Conservation (phyloP, 371 early-diverging fungal genomes). For the Nematocida parisii region DNA sequence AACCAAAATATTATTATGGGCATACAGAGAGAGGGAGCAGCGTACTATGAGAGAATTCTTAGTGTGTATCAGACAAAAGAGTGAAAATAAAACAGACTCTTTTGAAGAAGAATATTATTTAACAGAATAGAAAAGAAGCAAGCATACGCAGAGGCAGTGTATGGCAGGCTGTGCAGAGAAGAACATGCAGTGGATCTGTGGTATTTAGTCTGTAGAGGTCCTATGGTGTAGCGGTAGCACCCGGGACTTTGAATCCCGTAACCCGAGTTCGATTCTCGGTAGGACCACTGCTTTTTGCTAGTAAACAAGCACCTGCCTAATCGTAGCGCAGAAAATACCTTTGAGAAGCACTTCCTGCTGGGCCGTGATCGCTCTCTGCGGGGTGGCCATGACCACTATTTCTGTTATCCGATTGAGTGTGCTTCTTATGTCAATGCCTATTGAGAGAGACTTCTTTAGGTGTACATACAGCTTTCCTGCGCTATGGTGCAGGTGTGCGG, state of each 20-base stretch:
- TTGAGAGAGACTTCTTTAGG: constrained; percentile 1
- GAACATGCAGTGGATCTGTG: no score
- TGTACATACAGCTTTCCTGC: constrained; percentile 11
- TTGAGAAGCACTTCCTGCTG: not conserved
- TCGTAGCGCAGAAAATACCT: not conserved
- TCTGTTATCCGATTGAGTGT: not conserved
- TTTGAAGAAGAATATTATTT: not conserved
- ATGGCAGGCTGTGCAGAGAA: not conserved
- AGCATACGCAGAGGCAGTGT: not conserved
- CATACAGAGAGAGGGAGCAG: constrained; percentile 21
- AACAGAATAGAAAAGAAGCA: no score
- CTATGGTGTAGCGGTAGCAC: constrained; percentile 64
- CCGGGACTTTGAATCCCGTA: constrained; percentile 64
- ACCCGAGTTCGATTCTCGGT: constrained; percentile 64
- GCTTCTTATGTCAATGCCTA: constrained; percentile 1
- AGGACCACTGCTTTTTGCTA: constrained; percentile 45
- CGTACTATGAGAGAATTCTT: constrained; percentile 21
- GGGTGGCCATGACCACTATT: not conserved
- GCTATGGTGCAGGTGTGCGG: not conserved
- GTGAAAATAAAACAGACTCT: not conserved
- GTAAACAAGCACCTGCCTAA: not conserved
- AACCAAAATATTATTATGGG: not conserved
- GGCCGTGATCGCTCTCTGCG: not conserved
- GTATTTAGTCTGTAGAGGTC: constrained; percentile 15
- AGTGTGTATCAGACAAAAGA: not conserved